Conservation (phyloP, 306 rosid genomes). For the cucumber (Cucumis sativus) region Cucumber_9930_V3 NC_026660.2:6426001-6426500, state of each 20-base stretch:
- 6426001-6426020: too few relatives aligned
- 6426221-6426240: conserved; percentile 13
- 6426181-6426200: conserved; percentile 41
- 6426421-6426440: conserved; percentile 10
- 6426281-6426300: conserved; percentile 49
- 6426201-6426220: conserved; percentile 15
- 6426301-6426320: conserved; percentile 49
- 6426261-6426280: conserved; percentile 43
- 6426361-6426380: conserved; percentile 25
- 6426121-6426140: conserved; percentile 19
- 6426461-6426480: not conserved
- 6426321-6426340: conserved; percentile 50
- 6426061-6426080: conserved; percentile 18
- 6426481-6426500: conserved; percentile 6
- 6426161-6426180: conserved; percentile 44
- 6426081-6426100: conserved; percentile 17
- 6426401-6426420: not conserved
- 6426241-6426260: conserved; percentile 27
- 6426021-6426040: not conserved
- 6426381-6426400: not conserved
- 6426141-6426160: conserved; percentile 29
- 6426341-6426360: conserved; percentile 61
- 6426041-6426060: conserved; percentile 18
- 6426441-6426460: not conserved
- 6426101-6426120: conserved; percentile 25